Evolutionary conservation across 2,329 filamentous ascomycete species (phyloP).

Genomic region (Beauveria brongniartii): DNA sequence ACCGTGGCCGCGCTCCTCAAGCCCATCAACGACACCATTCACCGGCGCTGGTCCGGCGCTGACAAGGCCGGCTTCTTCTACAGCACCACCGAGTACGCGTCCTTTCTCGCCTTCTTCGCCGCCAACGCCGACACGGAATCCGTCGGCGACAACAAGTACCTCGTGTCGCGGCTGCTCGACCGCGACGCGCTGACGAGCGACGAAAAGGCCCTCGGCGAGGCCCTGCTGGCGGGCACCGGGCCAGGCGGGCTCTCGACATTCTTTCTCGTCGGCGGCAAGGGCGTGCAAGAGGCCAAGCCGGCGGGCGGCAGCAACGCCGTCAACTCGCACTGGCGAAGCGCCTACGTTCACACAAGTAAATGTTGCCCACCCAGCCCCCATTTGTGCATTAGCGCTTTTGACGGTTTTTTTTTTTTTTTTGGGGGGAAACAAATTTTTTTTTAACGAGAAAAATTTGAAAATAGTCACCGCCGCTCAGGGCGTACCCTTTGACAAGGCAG

Average conservation of each 20-base stretch:
- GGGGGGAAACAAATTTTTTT: too few species aligned
- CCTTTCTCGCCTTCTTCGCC: conserved; percentile 30
- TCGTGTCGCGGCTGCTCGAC: conserved; percentile 38
- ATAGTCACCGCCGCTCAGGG: conserved; percentile 23
- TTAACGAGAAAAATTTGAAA: too few species aligned
- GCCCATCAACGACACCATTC: conserved; percentile 29
- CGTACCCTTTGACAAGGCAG: conserved; percentile 25
- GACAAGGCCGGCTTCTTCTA: conserved; percentile 15
- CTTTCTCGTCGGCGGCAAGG: conserved; percentile 36
- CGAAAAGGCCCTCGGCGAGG: conserved; percentile 25
- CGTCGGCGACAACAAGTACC: conserved; percentile 27
- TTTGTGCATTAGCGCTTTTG: too few species aligned
- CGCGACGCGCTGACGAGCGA: conserved; percentile 26
- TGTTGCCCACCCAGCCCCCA: background rate
- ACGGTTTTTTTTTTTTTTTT: too few species aligned
- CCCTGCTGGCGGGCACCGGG: conserved; percentile 27
- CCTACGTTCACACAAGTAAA: conserved; percentile 29
- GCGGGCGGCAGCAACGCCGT: conserved; percentile 37
- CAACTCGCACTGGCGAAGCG: conserved; percentile 38
- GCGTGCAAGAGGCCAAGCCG: conserved; percentile 33
- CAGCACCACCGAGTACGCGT: conserved; percentile 19
- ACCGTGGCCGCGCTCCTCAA: conserved; percentile 20
- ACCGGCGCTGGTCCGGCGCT: conserved; percentile 26
- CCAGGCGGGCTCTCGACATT: conserved; percentile 22
- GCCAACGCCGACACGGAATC: conserved; percentile 26